Evolutionary conservation across 768 basidiomycete species (phyloP).

Genomic region (Candolleomyces aberdarensis): DNA sequence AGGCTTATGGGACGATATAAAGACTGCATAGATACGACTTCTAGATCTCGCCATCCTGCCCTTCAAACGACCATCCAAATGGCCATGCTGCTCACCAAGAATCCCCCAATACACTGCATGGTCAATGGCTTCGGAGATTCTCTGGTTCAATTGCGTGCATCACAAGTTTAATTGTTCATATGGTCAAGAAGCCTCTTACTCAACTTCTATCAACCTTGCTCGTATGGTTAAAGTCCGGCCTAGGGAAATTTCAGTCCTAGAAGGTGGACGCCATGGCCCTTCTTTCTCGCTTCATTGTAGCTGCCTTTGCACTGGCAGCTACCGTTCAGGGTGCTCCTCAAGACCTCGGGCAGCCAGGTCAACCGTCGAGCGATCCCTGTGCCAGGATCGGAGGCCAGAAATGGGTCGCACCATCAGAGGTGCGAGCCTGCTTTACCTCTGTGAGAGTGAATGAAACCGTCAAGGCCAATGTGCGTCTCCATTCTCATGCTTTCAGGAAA

Average conservation of each 20-base stretch:
- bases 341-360: background rate
- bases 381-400: constrained; percentile 51
- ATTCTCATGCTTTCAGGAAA: background rate
- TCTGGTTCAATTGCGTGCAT: no score
- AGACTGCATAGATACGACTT: no score
- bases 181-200: background rate
- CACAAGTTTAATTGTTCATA: background rate
- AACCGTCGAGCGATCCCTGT: constrained; percentile 41
- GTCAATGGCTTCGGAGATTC: no score
- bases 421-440: constrained; percentile 50
- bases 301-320: background rate
- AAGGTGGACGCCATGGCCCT: background rate
- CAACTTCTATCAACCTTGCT: background rate
- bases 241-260: background rate
- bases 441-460: constrained; percentile 44
- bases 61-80: no score
- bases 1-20: no score
- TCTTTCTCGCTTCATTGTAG: background rate
- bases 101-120: no score
- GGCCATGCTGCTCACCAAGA: no score
- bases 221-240: background rate
- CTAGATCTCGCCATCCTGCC: no score
- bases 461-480: constrained; percentile 48
- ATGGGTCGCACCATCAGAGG: constrained; percentile 53
- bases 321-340: background rate